Conservation (phyloP, 164 flowering plant species). For the Warburgia ugandensis region DNA sequence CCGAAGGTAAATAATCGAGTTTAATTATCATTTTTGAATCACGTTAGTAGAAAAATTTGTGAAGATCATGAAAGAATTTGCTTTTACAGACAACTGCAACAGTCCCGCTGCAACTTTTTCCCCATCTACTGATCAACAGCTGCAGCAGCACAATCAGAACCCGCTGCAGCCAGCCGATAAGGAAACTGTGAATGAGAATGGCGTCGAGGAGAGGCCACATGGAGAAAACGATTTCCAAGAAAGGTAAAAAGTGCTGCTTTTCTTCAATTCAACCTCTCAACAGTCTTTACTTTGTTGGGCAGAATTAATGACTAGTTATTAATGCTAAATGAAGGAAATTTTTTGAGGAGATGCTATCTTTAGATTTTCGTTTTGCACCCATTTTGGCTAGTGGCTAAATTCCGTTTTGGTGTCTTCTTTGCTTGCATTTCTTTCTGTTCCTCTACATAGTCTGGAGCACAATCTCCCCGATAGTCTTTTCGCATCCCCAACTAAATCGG, state of each 20-base stretch:
- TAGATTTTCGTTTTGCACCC: not conserved
- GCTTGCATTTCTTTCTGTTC: not conserved
- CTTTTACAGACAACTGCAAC: constrained; percentile 22
- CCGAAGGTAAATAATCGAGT: constrained; percentile 50
- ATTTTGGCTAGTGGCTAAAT: too few species aligned
- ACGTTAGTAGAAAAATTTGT: too few species aligned
- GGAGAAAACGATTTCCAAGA: constrained; percentile 39
- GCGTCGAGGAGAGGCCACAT: constrained; percentile 20
- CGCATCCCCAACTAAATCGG: constrained; percentile 57
- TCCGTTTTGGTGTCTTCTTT: too few species aligned
- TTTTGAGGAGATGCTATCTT: not conserved
- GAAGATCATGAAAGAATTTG: too few species aligned
- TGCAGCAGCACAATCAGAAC: constrained; percentile 9
- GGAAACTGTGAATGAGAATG: constrained; percentile 10
- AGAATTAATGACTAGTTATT: too few species aligned
- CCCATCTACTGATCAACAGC: constrained; percentile 18
- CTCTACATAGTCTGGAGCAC: constrained; percentile 55
- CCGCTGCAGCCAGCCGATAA: constrained; percentile 4
- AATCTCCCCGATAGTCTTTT: constrained; percentile 88
- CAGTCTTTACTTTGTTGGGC: too few species aligned
- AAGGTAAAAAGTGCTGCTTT: constrained; percentile 27
- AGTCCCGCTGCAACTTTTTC: constrained; percentile 17
- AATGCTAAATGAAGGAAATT: not conserved
- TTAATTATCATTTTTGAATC: too few species aligned
- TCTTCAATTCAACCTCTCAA: not conserved